phyloP scores from a whole-genome alignment of 176 grass and related monocot species.

The Cenchrus fungigraminus region DNA sequence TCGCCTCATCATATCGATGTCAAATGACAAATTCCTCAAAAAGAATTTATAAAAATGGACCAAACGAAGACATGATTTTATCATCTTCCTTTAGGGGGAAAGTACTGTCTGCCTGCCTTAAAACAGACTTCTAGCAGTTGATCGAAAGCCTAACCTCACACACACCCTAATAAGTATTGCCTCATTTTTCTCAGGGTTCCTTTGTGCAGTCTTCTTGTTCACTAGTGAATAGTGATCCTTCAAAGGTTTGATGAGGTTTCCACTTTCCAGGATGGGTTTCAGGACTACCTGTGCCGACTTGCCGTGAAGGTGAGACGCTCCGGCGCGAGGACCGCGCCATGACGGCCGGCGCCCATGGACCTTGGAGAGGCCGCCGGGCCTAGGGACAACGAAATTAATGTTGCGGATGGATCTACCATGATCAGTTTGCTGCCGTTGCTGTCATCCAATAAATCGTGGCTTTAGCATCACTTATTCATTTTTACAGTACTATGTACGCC shows the following conservation, averaged over 20 bases:
- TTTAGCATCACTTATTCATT: neutral
- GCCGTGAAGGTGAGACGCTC: slow-evolving; percentile 51
- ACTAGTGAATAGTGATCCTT: neutral
- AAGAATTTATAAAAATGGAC: neutral
- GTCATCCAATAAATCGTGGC: slow-evolving; percentile 18
- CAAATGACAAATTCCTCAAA: neutral
- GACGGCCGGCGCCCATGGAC: slow-evolving; percentile 37
- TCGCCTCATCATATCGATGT: neutral
- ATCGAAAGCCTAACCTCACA: neutral
- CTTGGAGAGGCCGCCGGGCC: neutral
- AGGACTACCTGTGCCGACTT: slow-evolving; percentile 27
- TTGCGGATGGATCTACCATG: neutral
- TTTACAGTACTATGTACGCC: no score
- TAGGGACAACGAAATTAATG: neutral
- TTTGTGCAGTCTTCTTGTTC: neutral
- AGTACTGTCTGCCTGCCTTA: neutral
- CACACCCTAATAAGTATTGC: neutral
- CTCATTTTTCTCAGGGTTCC: neutral
- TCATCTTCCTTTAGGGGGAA: neutral
- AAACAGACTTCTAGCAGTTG: neutral
- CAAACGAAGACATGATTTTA: neutral
- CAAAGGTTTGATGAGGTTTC: neutral
- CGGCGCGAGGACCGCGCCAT: slow-evolving; percentile 50
- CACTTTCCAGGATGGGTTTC: slow-evolving; percentile 43
- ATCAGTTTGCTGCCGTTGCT: neutral